Conservation (phyloP, 2,329 filamentous ascomycete species). For the Cadophora malorum region DNA sequence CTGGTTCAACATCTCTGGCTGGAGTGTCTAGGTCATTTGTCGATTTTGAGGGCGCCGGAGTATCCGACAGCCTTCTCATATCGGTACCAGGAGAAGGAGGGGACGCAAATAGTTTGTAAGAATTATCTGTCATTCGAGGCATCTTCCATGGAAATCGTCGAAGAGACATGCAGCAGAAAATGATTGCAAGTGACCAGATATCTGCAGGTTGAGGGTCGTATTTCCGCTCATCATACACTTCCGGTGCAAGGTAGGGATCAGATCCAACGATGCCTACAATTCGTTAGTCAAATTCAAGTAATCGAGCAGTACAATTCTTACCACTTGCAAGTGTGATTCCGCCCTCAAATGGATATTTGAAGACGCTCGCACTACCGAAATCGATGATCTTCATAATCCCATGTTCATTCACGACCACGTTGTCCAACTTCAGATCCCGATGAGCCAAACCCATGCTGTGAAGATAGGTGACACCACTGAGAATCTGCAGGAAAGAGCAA, state of each 20-base stretch:
- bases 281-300: constrained; percentile 23
- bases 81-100: constrained; percentile 75
- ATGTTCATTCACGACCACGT: constrained; percentile 93
- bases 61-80: constrained; percentile 37
- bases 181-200: constrained; percentile 98
- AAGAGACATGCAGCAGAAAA: constrained; percentile 98
- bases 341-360: constrained; percentile 95
- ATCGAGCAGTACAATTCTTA: constrained; percentile 52
- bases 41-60: constrained; percentile 39
- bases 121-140: constrained; percentile 89
- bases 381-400: constrained; percentile 99
- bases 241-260: constrained; percentile 94
- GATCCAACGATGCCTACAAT: constrained; percentile 74
- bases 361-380: constrained; percentile 96
- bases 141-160: constrained; percentile 97
- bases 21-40: constrained; percentile 35
- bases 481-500: constrained; percentile 91
- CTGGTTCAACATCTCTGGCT: constrained; percentile 31
- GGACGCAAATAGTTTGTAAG: constrained; percentile 90
- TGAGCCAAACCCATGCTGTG: constrained; percentile 96
- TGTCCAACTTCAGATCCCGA: constrained; percentile 94
- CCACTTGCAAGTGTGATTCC: constrained; percentile 82
- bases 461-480: constrained; percentile 92
- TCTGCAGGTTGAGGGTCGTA: constrained; percentile 95
- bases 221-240: constrained; percentile 91